Conservation (phyloP, 768 basidiomycete genomes). For the Guyanaporus albipodus region DNA sequence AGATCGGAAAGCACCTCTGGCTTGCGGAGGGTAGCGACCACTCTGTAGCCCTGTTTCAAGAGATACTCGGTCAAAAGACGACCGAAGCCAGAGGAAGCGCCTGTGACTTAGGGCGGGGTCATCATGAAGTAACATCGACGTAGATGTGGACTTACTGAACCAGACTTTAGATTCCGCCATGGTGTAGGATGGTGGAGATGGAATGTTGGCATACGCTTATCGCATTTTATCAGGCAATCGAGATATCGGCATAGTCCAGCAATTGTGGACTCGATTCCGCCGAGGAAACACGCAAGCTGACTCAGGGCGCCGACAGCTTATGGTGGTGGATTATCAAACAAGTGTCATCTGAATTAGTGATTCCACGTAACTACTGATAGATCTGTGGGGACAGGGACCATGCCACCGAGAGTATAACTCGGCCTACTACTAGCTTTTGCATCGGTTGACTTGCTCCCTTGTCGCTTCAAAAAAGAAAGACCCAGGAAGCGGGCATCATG, state of each 20-base stretch:
- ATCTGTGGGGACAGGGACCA: no score
- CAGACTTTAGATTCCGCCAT: conserved; percentile 3
- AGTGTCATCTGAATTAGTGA: neutral
- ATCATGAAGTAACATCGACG: neutral
- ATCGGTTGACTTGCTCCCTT: no score
- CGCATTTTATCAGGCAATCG: neutral
- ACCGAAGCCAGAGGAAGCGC: conserved; percentile 39
- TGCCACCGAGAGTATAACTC: no score
- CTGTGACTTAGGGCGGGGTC: conserved; percentile 32
- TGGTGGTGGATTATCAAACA: no score
- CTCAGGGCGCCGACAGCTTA: no score
- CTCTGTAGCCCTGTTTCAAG: conserved; percentile 34
- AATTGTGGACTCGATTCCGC: no score
- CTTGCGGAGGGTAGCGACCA: conserved; percentile 42
- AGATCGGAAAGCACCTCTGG: conserved; percentile 34
- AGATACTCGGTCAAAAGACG: conserved; percentile 31
- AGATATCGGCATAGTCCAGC: no score
- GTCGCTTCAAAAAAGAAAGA: no score
- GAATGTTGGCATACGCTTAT: no score
- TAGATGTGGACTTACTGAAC: neutral
- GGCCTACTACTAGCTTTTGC: no score
- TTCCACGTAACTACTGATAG: neutral
- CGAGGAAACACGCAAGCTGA: no score
- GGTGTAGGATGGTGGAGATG: neutral
- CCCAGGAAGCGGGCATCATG: no score